Evolutionary conservation across 306 rosid species (phyloP), one percentile per base, ranked within the genome.

Genomic region (Rosa chinensis): DNA sequence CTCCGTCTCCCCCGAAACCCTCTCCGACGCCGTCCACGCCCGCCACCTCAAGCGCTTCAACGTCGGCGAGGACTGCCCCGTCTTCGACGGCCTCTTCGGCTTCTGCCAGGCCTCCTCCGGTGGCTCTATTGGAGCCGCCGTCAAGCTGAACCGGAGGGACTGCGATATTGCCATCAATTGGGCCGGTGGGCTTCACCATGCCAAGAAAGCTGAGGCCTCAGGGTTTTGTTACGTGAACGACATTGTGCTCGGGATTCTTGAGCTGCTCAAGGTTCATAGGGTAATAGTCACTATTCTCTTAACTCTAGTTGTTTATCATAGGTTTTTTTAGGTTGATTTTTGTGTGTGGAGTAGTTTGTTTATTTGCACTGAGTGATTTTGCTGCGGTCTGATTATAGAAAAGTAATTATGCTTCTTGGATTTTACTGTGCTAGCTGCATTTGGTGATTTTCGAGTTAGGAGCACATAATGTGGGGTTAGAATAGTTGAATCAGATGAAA

Each of bases 191-290:
- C 76, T 92, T 21, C 97, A 92, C 78, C 97, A 92, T 55, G 97
- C 97, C 0, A 92, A 92, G 90, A 92, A 90, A 82, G 80, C 97
- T 17, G 97, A 93, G 78, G 98, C 97, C 17, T 93, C 98, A 10
- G 98, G 98, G 0, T 93, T 93, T 69, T 93, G 98, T 72, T 93
- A 93, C 43, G 98, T 93, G 75, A 93, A 93, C 56, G 98, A 93
- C 76, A 93, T 93, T 75, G 98, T 93, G 1, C 91, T 93, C 5
- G 98, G 97, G 17, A 92, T 93, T 72, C 96, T 93, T 28, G 98
- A 93, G 88, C 95, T 93, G 6, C 98, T 93, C 80, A 93, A 93
- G 82, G 88, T 86, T 82, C 97, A 93, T 82, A 92, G 81, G 97
- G 98, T 93, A 87, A 39, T 37, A 17, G 9, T 62, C 67, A 58